Evolutionary conservation across 2,329 filamentous ascomycete genomes (phyloP).

Genomic region (Parastagonospora nodorum): DNA sequence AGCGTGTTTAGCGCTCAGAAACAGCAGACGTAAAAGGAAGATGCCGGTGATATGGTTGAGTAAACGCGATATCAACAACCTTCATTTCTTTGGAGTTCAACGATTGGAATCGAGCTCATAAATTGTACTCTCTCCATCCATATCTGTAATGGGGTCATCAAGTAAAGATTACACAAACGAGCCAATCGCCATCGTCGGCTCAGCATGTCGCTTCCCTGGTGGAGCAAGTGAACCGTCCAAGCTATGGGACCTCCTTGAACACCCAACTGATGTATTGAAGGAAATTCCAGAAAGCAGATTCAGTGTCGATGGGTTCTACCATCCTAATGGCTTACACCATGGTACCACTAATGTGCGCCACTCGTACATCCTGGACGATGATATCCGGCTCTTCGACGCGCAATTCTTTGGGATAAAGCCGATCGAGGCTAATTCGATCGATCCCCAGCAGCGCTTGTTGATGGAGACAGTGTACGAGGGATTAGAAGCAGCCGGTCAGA

Average conservation of each 20-base stretch:
- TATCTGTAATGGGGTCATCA: too few species aligned
- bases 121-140: too few species aligned
- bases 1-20: too few species aligned
- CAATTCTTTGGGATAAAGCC: conserved; percentile 24
- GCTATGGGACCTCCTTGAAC: conserved; percentile 42
- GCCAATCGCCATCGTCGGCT: conserved; percentile 44
- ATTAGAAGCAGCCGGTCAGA: conserved; percentile 18
- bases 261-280: conserved; percentile 34
- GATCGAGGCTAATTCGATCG: conserved; percentile 26
- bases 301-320: conserved; percentile 28
- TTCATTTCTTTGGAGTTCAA: too few species aligned
- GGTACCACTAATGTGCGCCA: conserved; percentile 36
- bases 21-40: too few species aligned
- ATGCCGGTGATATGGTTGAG: too few species aligned
- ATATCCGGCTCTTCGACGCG: conserved; percentile 22
- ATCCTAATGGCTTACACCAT: conserved; percentile 32
- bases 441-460: conserved; percentile 29
- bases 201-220: conserved; percentile 46
- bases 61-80: too few species aligned
- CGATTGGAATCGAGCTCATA: too few species aligned
- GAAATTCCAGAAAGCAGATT: conserved; percentile 37
- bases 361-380: conserved; percentile 20
- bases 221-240: conserved; percentile 32
- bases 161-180: too few species aligned
- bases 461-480: conserved; percentile 28